These are phyloP conservation scores for Pythium rhizo-oryzae DNA, from an alignment of 352 stramenopile genomes.

Conservation along the genomic window DNA sequence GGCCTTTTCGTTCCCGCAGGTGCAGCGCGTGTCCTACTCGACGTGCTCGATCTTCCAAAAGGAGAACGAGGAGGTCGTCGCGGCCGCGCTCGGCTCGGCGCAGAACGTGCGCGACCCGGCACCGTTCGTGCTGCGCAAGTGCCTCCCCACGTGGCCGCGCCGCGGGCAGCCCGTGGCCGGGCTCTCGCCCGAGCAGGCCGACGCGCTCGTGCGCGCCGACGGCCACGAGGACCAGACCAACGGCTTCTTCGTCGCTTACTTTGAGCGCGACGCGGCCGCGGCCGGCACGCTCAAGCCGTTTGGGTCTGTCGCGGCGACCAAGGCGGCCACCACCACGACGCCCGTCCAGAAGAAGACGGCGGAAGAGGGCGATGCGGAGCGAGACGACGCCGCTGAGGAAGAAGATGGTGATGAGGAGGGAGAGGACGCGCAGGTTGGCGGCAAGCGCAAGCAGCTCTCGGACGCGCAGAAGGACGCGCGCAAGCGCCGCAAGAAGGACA, in stretches of 20 bases:
- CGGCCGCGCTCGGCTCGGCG: constrained; percentile 74
- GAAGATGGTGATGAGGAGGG: neutral
- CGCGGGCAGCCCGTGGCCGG: constrained; percentile 63
- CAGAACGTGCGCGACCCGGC: constrained; percentile 44
- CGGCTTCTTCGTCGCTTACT: constrained; percentile 98
- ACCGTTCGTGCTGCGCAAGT: constrained; percentile 71
- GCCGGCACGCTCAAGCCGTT: neutral
- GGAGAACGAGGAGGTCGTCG: constrained; percentile 96
- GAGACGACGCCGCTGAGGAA: no score
- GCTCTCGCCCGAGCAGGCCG: constrained; percentile 61
- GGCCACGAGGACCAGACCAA: constrained; percentile 94
- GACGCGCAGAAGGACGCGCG: constrained; percentile 58
- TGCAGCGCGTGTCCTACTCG: constrained; percentile 95
- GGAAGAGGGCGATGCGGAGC: neutral
- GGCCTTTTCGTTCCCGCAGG: constrained; percentile 94
- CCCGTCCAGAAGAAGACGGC: neutral
- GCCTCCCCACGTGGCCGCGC: constrained; percentile 72
- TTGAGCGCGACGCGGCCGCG: constrained; percentile 65
- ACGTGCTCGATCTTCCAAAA: constrained; percentile 96
- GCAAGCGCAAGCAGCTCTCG: constrained; percentile 73
- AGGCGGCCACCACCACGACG: constrained; percentile 2
- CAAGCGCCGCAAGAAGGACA: constrained; percentile 69
- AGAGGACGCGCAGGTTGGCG: constrained; percentile 17
- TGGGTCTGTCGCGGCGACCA: neutral
- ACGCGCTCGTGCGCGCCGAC: constrained; percentile 92